A percentile compares a stretch with the other conserved stretches of the same genome.
Conservation (phyloP, 257 asterid species). For the Linderniella brevidens region DNA sequence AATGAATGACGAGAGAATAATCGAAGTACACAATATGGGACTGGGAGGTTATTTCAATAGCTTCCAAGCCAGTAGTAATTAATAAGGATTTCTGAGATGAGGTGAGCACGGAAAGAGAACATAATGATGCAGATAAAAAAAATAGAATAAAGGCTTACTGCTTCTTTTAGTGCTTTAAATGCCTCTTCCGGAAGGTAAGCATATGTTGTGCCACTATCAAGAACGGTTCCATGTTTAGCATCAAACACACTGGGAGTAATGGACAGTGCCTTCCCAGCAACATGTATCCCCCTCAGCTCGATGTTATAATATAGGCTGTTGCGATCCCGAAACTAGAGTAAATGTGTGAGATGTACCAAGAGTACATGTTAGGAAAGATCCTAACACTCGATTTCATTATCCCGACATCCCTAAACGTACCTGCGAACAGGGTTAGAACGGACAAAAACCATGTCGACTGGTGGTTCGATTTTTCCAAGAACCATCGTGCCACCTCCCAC, state of each 20-base stretch:
- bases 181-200: constrained; percentile 92
- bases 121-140: neutral
- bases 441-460: constrained; percentile 69
- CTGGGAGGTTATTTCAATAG: neutral
- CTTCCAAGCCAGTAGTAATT: too few species aligned
- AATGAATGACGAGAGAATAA: neutral
- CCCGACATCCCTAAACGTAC: constrained; percentile 33
- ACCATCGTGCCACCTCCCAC: constrained; percentile 98
- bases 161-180: constrained; percentile 63
- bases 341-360: constrained; percentile 92
- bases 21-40: constrained; percentile 1
- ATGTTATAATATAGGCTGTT: constrained; percentile 99
- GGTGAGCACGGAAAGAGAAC: constrained; percentile 5
- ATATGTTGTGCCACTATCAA: constrained; percentile 97
- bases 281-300: constrained; percentile 86
- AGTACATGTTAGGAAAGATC: constrained; percentile 70
- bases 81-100: constrained; percentile 2
- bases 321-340: constrained; percentile 99
- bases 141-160: constrained; percentile 43
- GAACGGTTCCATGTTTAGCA: constrained; percentile 81
- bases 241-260: constrained; percentile 55
- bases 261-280: constrained; percentile 81
- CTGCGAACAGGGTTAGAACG: constrained; percentile 82
- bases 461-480: constrained; percentile 77
- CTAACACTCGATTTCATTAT: constrained; percentile 38